These are phyloP conservation scores for Sclerospora graminicola DNA, from an alignment of 352 stramenopile species.

Conservation along the genomic window DNA sequence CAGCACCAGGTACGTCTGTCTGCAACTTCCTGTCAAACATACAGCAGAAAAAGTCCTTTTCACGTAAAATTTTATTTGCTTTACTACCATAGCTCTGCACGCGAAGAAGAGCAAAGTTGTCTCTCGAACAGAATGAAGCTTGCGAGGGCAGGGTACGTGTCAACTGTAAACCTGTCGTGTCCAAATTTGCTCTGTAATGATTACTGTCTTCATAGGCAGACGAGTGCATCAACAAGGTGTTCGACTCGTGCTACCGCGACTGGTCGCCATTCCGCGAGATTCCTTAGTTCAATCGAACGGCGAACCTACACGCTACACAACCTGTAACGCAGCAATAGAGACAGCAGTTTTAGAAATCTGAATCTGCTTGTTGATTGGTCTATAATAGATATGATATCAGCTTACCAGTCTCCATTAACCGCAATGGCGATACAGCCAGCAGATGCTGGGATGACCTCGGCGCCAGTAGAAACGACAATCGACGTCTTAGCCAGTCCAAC, in stretches of 20 bases:
- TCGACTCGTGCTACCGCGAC: conserved; percentile 80
- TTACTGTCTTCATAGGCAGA: conserved; percentile 39
- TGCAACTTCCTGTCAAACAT: neutral
- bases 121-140: conserved; percentile 56
- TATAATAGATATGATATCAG: neutral
- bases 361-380: conserved; percentile 10
- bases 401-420: too few relatives aligned
- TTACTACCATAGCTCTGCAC: conserved; percentile 58
- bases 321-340: conserved; percentile 5
- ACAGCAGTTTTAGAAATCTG: too few relatives aligned
- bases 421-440: too few relatives aligned
- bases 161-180: neutral
- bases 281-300: conserved; percentile 22
- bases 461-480: neutral
- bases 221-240: conserved; percentile 79
- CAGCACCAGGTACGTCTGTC: conserved; percentile 68
- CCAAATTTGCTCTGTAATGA: neutral
- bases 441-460: neutral
- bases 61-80: neutral
- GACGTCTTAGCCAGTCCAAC: neutral
- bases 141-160: conserved; percentile 63
- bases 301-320: neutral
- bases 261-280: conserved; percentile 77
- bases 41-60: neutral
- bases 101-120: conserved; percentile 80